phyloP scores from a whole-genome alignment of 2,329 filamentous ascomycete species.

The Hypoxylon sp. region DNA sequence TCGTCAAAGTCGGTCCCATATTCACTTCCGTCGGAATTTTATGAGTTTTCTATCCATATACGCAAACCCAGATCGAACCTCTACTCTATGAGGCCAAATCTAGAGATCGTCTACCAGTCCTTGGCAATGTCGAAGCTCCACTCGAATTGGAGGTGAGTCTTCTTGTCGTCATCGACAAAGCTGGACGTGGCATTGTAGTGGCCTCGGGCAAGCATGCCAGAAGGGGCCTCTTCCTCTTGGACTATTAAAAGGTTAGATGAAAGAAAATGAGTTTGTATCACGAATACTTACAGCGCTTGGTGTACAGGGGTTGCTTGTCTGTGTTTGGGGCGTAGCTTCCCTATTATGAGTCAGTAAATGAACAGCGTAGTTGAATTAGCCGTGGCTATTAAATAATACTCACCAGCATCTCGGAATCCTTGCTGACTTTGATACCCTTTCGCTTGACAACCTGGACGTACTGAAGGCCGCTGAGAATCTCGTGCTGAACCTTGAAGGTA shows the following conservation, averaged over 20 bases:
- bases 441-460: conserved; percentile 96
- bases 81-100: not conserved
- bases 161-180: conserved; percentile 96
- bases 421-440: conserved; percentile 87
- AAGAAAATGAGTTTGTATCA: not conserved
- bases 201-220: conserved; percentile 89
- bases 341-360: conserved; percentile 61
- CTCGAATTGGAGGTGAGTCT: conserved; percentile 90
- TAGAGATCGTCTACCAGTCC: conserved; percentile 78
- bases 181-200: conserved; percentile 90
- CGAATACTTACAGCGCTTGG: conserved; percentile 85
- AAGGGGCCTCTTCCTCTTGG: conserved; percentile 90
- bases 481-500: conserved; percentile 94
- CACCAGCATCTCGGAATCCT: conserved; percentile 98
- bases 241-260: conserved; percentile 66
- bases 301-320: conserved; percentile 85
- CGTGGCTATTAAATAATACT: conserved; percentile 54
- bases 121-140: conserved; percentile 98
- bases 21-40: conserved; percentile 23
- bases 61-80: conserved; percentile 12
- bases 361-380: conserved; percentile 11
- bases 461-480: conserved; percentile 94
- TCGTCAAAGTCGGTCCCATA: conserved; percentile 13
- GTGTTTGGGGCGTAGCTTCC: conserved; percentile 96
- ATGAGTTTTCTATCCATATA: conserved; percentile 9